A percentile compares a stretch with the other conserved stretches of the same genome.
Conservation (phyloP, 345 rosid species). For the Gossypium sturtianum region DNA sequence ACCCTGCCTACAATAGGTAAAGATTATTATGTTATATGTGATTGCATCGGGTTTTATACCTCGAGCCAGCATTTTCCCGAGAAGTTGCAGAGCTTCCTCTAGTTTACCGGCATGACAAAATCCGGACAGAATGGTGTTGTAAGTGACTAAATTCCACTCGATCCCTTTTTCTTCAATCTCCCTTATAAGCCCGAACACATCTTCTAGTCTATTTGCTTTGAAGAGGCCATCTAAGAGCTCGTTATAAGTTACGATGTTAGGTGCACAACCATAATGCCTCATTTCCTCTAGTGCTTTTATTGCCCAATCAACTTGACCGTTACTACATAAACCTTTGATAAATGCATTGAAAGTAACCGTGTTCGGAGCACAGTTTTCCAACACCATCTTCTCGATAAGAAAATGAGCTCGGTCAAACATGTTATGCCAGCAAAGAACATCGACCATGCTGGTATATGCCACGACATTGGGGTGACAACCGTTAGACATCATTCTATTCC, state of each 20-base stretch:
- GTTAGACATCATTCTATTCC: conserved; percentile 73
- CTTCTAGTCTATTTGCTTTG: conserved; percentile 35
- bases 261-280: conserved; percentile 45
- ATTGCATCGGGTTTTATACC: conserved; percentile 54
- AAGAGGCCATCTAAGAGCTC: conserved; percentile 60
- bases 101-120: conserved; percentile 46
- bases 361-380: conserved; percentile 57
- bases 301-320: conserved; percentile 60
- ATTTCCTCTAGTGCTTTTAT: conserved; percentile 43
- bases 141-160: conserved; percentile 45
- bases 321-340: conserved; percentile 61
- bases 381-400: conserved; percentile 55
- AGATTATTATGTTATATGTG: conserved; percentile 48
- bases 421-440: conserved; percentile 54
- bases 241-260: conserved; percentile 62
- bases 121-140: conserved; percentile 63
- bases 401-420: conserved; percentile 59
- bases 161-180: conserved; percentile 46
- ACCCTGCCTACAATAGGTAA: conserved; percentile 53
- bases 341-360: conserved; percentile 58
- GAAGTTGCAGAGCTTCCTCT: conserved; percentile 42
- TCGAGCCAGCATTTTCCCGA: conserved; percentile 54
- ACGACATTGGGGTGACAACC: conserved; percentile 73
- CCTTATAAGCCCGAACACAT: conserved; percentile 39
- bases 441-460: conserved; percentile 81